phyloP scores from a whole-genome alignment of 768 basidiomycete genomes.

The Sarcodon aspratus region DNA sequence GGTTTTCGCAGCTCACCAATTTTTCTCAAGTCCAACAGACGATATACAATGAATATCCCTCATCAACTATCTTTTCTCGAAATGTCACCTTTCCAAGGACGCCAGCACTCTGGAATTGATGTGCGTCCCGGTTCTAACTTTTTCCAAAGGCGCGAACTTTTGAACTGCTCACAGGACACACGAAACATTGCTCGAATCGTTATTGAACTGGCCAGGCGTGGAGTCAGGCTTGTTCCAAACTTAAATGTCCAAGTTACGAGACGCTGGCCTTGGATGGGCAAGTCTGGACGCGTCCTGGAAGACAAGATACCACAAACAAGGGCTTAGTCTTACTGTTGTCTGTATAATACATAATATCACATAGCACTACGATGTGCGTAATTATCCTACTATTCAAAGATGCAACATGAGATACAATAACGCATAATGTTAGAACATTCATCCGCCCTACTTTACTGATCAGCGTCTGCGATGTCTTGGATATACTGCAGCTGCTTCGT shows the following conservation, averaged over 20 bases:
- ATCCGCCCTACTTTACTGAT: conserved; percentile 11
- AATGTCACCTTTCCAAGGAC: conserved; percentile 68
- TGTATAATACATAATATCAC: neutral
- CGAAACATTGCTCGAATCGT: conserved; percentile 83
- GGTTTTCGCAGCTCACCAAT: neutral
- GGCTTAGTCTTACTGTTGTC: too few species aligned
- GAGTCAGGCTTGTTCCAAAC: conserved; percentile 63
- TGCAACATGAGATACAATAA: neutral
- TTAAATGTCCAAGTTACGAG: conserved; percentile 50
- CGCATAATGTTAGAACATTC: neutral
- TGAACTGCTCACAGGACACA: conserved; percentile 48
- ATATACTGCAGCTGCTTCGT: conserved; percentile 60
- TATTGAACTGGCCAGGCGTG: conserved; percentile 61
- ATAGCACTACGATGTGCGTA: neutral
- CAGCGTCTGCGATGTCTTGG: conserved; percentile 54
- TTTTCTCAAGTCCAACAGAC: conserved; percentile 1
- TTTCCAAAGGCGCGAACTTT: conserved; percentile 4
- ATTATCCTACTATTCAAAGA: neutral
- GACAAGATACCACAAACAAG: conserved; percentile 6
- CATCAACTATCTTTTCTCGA: conserved; percentile 67
- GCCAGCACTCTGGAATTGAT: conserved; percentile 83
- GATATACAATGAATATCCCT: conserved; percentile 28
- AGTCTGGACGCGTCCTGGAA: conserved; percentile 55
- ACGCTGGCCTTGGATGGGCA: conserved; percentile 85
- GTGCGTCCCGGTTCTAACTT: conserved; percentile 36